These are phyloP conservation scores for Psilocybe cubensis DNA, from an alignment of 768 basidiomycete genomes.

Conservation along the genomic window DNA sequence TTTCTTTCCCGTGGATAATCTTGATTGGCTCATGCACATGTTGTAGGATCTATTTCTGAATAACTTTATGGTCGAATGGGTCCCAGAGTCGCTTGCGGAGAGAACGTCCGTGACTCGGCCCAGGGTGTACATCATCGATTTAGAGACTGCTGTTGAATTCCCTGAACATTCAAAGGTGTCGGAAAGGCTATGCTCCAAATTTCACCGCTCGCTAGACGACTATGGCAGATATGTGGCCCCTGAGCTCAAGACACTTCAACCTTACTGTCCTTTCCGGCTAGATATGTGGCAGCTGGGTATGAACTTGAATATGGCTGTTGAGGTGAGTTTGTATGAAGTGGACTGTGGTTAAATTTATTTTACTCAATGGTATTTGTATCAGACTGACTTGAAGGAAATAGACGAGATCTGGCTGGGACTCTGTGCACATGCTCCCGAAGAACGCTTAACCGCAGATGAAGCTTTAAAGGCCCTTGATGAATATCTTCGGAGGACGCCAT, in stretches of 20 bases:
- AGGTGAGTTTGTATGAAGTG: background rate
- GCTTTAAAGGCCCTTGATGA: background rate
- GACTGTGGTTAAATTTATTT: background rate
- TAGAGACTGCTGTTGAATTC: constrained; percentile 15
- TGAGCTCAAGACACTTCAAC: background rate
- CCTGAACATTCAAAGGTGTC: background rate
- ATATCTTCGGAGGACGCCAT: background rate
- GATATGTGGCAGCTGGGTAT: constrained; percentile 18
- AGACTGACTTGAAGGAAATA: background rate
- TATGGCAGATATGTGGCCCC: constrained; percentile 1
- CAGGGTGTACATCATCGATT: constrained; percentile 16
- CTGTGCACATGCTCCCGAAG: background rate
- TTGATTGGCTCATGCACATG: too few relatives aligned
- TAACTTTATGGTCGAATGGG: constrained; percentile 15
- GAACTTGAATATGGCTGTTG: background rate
- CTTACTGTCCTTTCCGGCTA: constrained; percentile 15
- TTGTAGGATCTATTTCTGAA: constrained; percentile 15
- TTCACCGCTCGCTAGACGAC: background rate
- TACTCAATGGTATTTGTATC: background rate
- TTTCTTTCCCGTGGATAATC: too few relatives aligned
- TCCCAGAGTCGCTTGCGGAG: background rate
- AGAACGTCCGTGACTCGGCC: constrained; percentile 1
- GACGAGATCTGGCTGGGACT: background rate
- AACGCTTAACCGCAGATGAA: background rate
- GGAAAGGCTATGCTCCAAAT: background rate